Evolutionary conservation across 176 grass and related monocot species (phyloP).

Genomic region (sorghum (Sorghum bicolor)): DNA sequence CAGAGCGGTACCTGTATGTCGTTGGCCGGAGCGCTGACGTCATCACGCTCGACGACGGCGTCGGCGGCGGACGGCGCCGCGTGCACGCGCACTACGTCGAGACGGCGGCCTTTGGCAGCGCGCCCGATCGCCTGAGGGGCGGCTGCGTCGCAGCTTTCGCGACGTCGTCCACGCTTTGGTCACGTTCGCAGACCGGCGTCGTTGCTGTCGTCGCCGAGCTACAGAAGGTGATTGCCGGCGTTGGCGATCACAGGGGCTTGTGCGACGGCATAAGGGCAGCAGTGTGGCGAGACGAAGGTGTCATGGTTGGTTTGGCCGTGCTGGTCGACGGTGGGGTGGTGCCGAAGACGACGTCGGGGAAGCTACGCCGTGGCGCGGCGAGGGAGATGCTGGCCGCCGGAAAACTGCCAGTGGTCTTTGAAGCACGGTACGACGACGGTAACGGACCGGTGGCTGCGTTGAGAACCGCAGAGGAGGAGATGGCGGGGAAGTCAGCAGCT

Average conservation of each 20-base stretch:
- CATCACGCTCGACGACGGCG: background rate
- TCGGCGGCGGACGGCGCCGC: background rate
- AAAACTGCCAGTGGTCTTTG: constrained; percentile 10
- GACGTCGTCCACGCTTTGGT: background rate
- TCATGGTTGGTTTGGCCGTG: constrained; percentile 34
- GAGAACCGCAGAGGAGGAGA: background rate
- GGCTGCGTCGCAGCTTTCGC: constrained; percentile 43
- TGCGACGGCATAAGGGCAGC: constrained; percentile 34
- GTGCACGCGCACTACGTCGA: constrained; percentile 55
- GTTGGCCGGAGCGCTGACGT: constrained; percentile 33
- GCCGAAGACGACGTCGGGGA: constrained; percentile 65
- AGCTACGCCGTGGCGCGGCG: constrained; percentile 45
- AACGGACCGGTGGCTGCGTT: background rate
- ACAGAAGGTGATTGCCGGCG: background rate
- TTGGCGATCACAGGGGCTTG: background rate
- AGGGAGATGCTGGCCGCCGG: constrained; percentile 45
- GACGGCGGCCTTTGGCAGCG: constrained; percentile 1
- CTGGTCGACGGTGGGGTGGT: constrained; percentile 38
- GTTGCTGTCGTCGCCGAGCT: constrained; percentile 40
- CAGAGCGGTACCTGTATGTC: constrained; percentile 42
- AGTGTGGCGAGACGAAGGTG: constrained; percentile 26
- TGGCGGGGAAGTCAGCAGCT: background rate
- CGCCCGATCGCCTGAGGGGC: constrained; percentile 20
- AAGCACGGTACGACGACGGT: constrained; percentile 17
- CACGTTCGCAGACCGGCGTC: background rate